Base-by-base conservation (phyloP, 768 basidiomycete species). In the Suillus weaverae region DNA sequence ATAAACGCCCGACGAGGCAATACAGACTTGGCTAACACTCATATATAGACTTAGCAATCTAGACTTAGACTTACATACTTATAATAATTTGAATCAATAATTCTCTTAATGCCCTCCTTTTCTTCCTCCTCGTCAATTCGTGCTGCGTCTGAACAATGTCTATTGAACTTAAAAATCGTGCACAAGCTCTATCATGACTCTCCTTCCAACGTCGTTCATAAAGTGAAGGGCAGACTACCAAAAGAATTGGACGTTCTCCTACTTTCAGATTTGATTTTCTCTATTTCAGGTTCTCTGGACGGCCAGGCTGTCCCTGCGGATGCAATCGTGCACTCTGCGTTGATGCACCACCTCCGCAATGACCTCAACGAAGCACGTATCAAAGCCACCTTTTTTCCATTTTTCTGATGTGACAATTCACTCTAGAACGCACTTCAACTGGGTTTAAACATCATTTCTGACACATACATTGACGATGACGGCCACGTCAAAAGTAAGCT, bases 371-470 rank as follows among this genome's bases (percentile, higher is more conserved):
- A 74, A 79, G 89, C 83, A 77, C 60, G 77, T 62, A 64, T 30
- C 39, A 9, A 60, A 18, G 16, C 44, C 35, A 33, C 43, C 59
- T 41, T 62, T 62, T 50, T 60, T 62, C 30, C 50, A 48, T 46
- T 67, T 63, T 44, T 33, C 68, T 70, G 62, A 72, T 48, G 9
- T 57, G 22, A 38, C n/a, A 48, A 26, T 22, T 10, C 48, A 44
- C 44, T 60, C 55, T 69, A 92, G 90, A 91, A 92, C 73, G 78
- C 85, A 22, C 67, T 70, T 46, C 80, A 81, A 64, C 81, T 92
- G 13, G 88, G 86, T 43, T 75, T 92, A 61, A 81, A 81, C 64
- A 79, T 77, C 56, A 77, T 91, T 46, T 89, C 89, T n/a, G 77
- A 81, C 64, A 69, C 83, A 26, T 81, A 81, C 66, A 71, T 86